phyloP scores from a whole-genome alignment of 1,284 basidiomycete genomes.

The Coniferiporia weirii region DNA sequence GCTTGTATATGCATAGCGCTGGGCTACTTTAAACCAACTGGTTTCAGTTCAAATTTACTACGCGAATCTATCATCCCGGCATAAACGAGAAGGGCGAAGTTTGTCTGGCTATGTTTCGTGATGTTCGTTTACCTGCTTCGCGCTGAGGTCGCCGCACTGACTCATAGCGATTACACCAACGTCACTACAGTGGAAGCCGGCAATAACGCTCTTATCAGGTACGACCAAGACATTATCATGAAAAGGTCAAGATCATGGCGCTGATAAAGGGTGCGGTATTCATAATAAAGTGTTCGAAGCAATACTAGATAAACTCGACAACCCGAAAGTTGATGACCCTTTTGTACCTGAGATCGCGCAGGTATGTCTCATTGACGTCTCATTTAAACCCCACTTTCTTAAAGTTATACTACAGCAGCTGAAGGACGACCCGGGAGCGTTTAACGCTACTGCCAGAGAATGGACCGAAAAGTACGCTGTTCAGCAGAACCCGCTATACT shows the following conservation, averaged over 20 bases:
- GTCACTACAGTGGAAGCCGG: conserved; percentile 78
- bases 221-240: background rate
- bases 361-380: conserved; percentile 1
- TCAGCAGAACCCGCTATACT: background rate
- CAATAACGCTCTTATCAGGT: conserved; percentile 58
- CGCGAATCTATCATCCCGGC: conserved; percentile 90
- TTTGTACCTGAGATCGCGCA: conserved; percentile 82
- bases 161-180: conserved; percentile 1
- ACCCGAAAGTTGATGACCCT: conserved; percentile 86
- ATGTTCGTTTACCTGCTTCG: conserved; percentile 44
- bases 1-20: conserved; percentile 23
- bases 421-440: conserved; percentile 68
- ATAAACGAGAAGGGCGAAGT: conserved; percentile 88
- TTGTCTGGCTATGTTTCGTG: conserved; percentile 74
- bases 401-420: conserved; percentile 42
- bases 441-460: conserved; percentile 69
- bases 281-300: conserved; percentile 58
- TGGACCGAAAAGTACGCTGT: conserved; percentile 67
- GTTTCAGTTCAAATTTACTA: conserved; percentile 73
- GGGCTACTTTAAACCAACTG: background rate
- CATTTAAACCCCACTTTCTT: background rate
- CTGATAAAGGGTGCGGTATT: conserved; percentile 3
- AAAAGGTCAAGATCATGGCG: background rate
- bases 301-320: conserved; percentile 82
- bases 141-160: background rate